phyloP scores from a whole-genome alignment of 2,329 filamentous ascomycete genomes.

The Polytolypa hystricis region DNA sequence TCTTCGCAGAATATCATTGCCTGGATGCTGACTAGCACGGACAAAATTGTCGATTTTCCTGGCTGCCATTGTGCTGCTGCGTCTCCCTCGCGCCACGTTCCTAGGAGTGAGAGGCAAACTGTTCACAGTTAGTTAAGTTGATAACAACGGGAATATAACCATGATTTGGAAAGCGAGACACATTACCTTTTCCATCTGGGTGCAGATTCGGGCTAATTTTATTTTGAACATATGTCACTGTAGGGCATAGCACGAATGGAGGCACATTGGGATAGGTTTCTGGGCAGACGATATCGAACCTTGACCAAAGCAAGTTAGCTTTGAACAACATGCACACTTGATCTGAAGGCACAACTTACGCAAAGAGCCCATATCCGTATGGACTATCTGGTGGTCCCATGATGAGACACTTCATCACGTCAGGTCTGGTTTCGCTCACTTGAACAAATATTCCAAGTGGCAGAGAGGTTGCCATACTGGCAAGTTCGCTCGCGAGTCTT shows the following conservation, averaged over 20 bases:
- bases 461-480: slow-evolving; percentile 35
- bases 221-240: slow-evolving; percentile 34
- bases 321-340: no score
- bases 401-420: slow-evolving; percentile 42
- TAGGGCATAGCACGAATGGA: slow-evolving; percentile 35
- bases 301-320: slow-evolving; percentile 2
- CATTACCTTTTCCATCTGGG: slow-evolving; percentile 35
- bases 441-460: slow-evolving; percentile 43
- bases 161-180: background rate
- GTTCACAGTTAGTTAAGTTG: no score
- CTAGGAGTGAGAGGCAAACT: slow-evolving; percentile 43
- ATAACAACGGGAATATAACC: no score
- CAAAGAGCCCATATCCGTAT: slow-evolving; percentile 45
- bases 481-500: slow-evolving; percentile 36
- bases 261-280: slow-evolving; percentile 33
- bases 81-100: slow-evolving; percentile 37
- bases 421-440: slow-evolving; percentile 35
- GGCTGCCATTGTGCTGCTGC: slow-evolving; percentile 34
- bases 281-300: slow-evolving; percentile 40
- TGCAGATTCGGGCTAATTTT: slow-evolving; percentile 45
- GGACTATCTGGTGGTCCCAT: slow-evolving; percentile 41
- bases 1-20: slow-evolving; percentile 46
- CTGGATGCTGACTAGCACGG: slow-evolving; percentile 46
- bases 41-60: slow-evolving; percentile 39
- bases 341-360: slow-evolving; percentile 17